Evolutionary conservation across 106 monocot species (phyloP).

Genomic region (Acorus gramineus): DNA sequence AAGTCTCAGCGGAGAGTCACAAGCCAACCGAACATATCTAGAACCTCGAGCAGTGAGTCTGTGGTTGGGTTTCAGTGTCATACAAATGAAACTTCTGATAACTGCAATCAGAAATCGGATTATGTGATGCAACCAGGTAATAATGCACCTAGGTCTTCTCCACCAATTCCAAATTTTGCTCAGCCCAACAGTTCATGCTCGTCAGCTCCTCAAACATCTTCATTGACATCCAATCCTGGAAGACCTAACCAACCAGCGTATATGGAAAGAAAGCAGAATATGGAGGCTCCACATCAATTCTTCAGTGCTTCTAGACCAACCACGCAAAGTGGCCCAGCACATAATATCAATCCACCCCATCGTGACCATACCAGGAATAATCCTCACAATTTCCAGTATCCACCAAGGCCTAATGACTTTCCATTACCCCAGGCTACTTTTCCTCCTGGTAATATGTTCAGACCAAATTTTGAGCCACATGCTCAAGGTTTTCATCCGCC

Average conservation of each 20-base stretch:
- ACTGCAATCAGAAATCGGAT: conserved; percentile 3
- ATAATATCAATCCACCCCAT: neutral
- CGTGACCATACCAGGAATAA: conserved; percentile 3
- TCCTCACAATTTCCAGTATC: conserved; percentile 12
- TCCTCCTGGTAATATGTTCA: conserved; percentile 5
- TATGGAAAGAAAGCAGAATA: conserved; percentile 1
- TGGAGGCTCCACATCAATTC: conserved; percentile 23
- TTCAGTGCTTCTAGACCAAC: neutral
- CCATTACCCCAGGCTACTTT: conserved; percentile 7
- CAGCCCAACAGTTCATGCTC: neutral
- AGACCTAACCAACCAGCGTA: neutral
- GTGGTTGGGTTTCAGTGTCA: conserved; percentile 7
- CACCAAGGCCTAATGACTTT: conserved; percentile 15
- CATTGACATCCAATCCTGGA: too few relatives aligned
- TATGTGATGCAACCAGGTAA: conserved; percentile 1
- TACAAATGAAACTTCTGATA: conserved; percentile 6
- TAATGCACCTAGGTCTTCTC: neutral
- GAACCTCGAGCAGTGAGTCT: conserved; percentile 16
- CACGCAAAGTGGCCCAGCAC: conserved; percentile 4
- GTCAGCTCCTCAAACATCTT: conserved; percentile 1
- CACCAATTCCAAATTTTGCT: neutral
- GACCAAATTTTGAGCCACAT: conserved; percentile 7
- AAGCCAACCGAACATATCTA: conserved; percentile 12
- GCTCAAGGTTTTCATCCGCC: conserved; percentile 10
- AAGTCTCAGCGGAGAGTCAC: conserved; percentile 11